Percentiles rank a stretch among this genome's conserved stretches.
phyloP scores from a whole-genome alignment of 2,329 filamentous ascomycete genomes.

The Coniochaeta hoffmannii region DNA sequence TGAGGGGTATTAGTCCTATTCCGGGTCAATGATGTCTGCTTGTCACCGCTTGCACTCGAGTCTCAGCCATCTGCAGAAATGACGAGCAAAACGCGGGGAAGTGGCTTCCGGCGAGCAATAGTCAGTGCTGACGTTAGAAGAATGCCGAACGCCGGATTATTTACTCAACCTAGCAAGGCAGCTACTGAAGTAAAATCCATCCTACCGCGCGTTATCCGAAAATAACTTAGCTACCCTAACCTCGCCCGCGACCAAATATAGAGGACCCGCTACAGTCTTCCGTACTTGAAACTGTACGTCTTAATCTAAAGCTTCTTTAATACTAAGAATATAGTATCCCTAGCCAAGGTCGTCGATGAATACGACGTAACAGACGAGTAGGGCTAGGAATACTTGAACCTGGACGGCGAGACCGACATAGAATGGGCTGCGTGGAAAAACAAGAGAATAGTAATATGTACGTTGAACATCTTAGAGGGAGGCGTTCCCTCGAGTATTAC shows the following conservation, averaged over 20 bases:
- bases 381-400: background rate
- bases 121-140: no score
- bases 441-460: background rate
- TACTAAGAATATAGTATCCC: background rate
- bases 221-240: no score
- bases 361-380: background rate
- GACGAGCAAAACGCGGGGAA: no score
- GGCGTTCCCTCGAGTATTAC: background rate
- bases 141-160: no score
- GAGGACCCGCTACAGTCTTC: background rate
- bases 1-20: no score
- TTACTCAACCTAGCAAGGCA: no score
- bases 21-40: no score
- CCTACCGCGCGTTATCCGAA: no score
- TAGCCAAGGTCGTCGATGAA: background rate
- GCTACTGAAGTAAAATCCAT: no score
- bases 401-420: background rate
- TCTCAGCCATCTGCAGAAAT: no score
- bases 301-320: background rate
- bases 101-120: no score
- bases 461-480: background rate
- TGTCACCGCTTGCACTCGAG: no score
- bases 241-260: background rate
- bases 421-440: background rate
- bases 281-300: constrained; percentile 1